phyloP scores from a whole-genome alignment of 177 flowering plant genomes.

The Vitis hybrid region DNA sequence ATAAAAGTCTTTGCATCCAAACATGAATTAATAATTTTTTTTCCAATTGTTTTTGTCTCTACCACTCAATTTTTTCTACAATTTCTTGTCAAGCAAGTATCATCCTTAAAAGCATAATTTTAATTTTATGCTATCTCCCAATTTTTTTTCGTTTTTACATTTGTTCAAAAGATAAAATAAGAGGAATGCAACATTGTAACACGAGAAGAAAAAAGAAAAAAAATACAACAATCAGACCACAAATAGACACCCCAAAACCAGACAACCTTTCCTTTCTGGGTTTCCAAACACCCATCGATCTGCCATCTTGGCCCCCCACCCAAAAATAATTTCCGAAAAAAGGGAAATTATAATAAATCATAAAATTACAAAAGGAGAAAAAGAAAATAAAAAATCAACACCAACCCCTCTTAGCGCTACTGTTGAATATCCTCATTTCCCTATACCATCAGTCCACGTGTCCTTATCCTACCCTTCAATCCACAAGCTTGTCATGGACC shows the following conservation, averaged over 20 bases:
- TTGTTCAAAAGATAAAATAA: too few species aligned
- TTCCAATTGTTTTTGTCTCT: too few species aligned
- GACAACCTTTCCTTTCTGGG: slow-evolving; percentile 1
- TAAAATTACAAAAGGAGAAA: neutral
- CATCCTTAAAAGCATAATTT: too few species aligned
- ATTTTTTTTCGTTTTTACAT: too few species aligned
- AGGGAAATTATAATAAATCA: neutral
- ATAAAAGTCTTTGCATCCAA: too few species aligned
- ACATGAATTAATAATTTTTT: too few species aligned
- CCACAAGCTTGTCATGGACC: neutral
- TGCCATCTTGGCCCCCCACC: neutral
- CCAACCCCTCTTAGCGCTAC: neutral
- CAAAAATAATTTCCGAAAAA: neutral
- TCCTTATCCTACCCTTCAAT: slow-evolving; percentile 1
- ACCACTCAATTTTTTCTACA: too few species aligned
- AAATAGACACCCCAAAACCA: neutral
- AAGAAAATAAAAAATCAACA: neutral
- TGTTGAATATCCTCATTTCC: neutral
- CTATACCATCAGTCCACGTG: slow-evolving; percentile 11
- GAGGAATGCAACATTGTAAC: too few species aligned
- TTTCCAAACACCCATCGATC: neutral
- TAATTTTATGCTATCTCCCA: too few species aligned
- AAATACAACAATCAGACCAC: slow-evolving; percentile 11
- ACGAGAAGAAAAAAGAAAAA: neutral
- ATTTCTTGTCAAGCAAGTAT: too few species aligned